A percentile compares a stretch with the other conserved stretches of the same genome.
These are phyloP conservation scores for Cutaneotrichosporon cavernicola DNA, from an alignment of 1,284 basidiomycete genomes.

Conservation along the genomic window DNA sequence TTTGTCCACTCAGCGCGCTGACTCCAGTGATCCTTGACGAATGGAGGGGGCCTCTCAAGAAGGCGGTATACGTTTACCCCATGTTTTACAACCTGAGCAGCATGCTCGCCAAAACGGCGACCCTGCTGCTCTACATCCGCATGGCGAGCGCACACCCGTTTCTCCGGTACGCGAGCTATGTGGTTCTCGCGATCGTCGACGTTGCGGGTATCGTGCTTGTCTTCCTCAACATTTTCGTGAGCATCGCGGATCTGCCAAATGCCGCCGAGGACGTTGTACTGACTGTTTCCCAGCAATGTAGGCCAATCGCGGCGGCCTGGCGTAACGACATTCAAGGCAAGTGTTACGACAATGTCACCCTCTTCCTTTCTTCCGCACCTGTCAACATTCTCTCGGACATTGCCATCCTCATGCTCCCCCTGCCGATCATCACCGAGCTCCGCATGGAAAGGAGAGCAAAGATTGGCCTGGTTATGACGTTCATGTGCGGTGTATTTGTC, in stretches of 20 bases:
- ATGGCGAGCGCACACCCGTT: slow-evolving; percentile 48
- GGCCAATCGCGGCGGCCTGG: slow-evolving; percentile 44
- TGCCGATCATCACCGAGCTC: slow-evolving; percentile 50
- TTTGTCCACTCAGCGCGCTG: neutral
- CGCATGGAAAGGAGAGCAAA: slow-evolving; percentile 51
- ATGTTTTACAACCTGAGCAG: slow-evolving; percentile 50
- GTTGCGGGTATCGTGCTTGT: slow-evolving; percentile 47
- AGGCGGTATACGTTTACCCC: slow-evolving; percentile 46
- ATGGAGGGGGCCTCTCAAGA: slow-evolving; percentile 32
- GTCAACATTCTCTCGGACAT: slow-evolving; percentile 52
- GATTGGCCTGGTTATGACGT: slow-evolving; percentile 48
- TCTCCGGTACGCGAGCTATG: slow-evolving; percentile 44
- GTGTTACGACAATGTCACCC: slow-evolving; percentile 47
- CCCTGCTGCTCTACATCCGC: slow-evolving; percentile 51
- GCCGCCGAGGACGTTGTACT: neutral
- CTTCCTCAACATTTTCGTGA: slow-evolving; percentile 48
- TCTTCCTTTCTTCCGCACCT: slow-evolving; percentile 50
- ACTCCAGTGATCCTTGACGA: slow-evolving; percentile 28
- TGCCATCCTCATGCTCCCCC: slow-evolving; percentile 49
- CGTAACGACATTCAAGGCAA: slow-evolving; percentile 22
- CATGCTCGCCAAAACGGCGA: slow-evolving; percentile 50
- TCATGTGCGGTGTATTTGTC: slow-evolving; percentile 50
- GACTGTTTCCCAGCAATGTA: slow-evolving; percentile 35
- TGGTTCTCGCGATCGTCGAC: slow-evolving; percentile 44
- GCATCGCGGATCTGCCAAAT: slow-evolving; percentile 4